Base-by-base conservation (phyloP, 345 rosid species). In the Aethionema arabicum region DNA sequence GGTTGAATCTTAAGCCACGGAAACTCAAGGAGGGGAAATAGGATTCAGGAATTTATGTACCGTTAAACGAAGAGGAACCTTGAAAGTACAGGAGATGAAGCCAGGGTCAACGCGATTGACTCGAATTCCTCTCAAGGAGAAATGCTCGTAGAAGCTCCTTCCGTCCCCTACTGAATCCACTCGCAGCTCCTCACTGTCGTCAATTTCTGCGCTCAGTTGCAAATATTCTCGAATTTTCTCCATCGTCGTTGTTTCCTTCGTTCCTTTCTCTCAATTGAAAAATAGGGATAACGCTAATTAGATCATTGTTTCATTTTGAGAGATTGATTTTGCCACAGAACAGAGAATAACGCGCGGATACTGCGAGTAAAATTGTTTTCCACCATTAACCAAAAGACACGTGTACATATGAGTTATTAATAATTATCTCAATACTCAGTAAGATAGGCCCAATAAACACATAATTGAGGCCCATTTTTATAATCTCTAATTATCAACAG, bases 1-100 rank as follows among this genome's bases (percentile, higher is more conserved):
- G 11, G 52, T 9, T 9, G 14, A 30, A 29, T 4, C 11, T 27
- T n/a, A 5, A 11, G 11, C 2, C 44, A 40, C n/a, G 11, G 4
- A 40, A 21, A 8, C 30, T 56, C 13, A 58, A 31, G 56, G 59
- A 14, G 44, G 32, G 5, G 11, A 4, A 40, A n/a, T n/a, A n/a
- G 13, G 29, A 27, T 35, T 42, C 21, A 35, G 32, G 55, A 43
- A 68, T 21, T 21, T 33, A 61, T 52, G 59, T 74, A 89, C 96
- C 46, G 86, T 78, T 73, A 93, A 84, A 70, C 96, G 97, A 71
- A 82, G 80, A 61, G 97, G 99, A 58, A 90, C 92, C 59, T 70
- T 83, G 83, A 90, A 84, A 61, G 84, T 56, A 66, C 96, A 87
- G 56, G 85, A 73, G 62, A 93, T 61, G 75, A 79, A 53, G 4